A percentile compares a stretch with the other conserved stretches of the same genome.
Evolutionary conservation across 129 eudicot genomes (phyloP).

Genomic region (Calendula officinalis): DNA sequence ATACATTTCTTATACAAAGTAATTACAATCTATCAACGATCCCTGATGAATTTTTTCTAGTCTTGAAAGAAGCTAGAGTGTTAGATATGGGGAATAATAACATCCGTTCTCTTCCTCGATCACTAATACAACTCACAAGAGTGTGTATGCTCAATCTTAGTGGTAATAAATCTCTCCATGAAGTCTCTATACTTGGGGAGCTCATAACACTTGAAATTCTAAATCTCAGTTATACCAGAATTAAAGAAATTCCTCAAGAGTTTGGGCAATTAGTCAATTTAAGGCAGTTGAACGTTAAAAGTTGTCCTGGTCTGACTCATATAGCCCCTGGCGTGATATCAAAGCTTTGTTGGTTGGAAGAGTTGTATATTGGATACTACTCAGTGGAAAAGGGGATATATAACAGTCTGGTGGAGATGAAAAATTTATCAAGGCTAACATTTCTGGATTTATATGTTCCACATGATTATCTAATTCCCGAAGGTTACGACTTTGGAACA

Average conservation of each 20-base stretch:
- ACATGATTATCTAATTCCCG: not conserved
- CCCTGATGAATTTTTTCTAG: not conserved
- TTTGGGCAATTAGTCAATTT: constrained; percentile 2
- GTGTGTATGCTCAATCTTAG: not conserved
- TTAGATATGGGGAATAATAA: not conserved
- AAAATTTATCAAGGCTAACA: not conserved
- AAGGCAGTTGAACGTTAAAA: not conserved
- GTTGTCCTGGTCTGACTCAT: not conserved
- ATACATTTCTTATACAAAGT: constrained; percentile 1
- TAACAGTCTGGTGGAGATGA: not conserved
- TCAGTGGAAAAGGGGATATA: not conserved
- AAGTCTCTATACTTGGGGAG: constrained; percentile 10
- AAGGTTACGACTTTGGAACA: not conserved
- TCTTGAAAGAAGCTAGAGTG: constrained; percentile 12
- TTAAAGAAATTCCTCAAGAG: constrained; percentile 11
- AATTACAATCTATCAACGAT: not conserved
- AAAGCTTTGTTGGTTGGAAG: not conserved
- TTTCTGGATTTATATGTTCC: not conserved
- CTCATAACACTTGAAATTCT: constrained; percentile 14
- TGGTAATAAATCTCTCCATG: not conserved
- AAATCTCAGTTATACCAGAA: not conserved
- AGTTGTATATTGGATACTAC: not conserved
- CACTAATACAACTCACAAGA: constrained; percentile 12
- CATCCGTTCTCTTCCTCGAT: not conserved
- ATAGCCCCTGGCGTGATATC: not conserved